phyloP scores from a whole-genome alignment of 805 yeast genomes.

The Ascoidea tarda region DNA sequence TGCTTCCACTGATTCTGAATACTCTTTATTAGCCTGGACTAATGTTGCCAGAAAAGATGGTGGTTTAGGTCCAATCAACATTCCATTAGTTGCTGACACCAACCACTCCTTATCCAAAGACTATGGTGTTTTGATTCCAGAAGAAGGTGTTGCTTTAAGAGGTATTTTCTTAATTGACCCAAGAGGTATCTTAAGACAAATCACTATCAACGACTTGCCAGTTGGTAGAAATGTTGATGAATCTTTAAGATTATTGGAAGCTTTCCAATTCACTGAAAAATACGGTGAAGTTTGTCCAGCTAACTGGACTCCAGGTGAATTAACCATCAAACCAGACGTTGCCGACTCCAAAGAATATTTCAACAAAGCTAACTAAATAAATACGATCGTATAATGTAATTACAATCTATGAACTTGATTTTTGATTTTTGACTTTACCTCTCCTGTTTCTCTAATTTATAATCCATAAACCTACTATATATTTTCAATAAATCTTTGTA shows the following conservation, averaged over 20 bases:
- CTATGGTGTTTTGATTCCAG: slow-evolving; percentile 96
- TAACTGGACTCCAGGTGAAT: slow-evolving; percentile 95
- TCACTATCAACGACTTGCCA: slow-evolving; percentile 96
- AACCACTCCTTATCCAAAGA: slow-evolving; percentile 90
- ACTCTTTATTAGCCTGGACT: slow-evolving; percentile 96
- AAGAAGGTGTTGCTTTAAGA: slow-evolving; percentile 93
- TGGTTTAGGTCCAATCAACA: slow-evolving; percentile 91
- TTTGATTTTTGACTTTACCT: no score
- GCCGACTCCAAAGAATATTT: slow-evolving; percentile 71
- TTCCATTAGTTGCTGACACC: slow-evolving; percentile 93
- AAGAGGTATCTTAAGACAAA: slow-evolving; percentile 86
- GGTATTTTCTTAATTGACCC: slow-evolving; percentile 98
- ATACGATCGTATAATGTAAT: no score
- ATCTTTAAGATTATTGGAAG: slow-evolving; percentile 93
- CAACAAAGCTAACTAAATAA: slow-evolving; percentile 35
- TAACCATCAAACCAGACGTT: slow-evolving; percentile 79
- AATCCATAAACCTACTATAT: no score
- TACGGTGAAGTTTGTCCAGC: slow-evolving; percentile 99
- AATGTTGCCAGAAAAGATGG: slow-evolving; percentile 93
- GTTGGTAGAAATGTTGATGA: slow-evolving; percentile 99
- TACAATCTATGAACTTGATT: no score
- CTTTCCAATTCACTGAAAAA: slow-evolving; percentile 98
- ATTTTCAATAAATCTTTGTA: no score
- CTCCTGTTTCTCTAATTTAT: no score
- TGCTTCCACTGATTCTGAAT: slow-evolving; percentile 98